Evolutionary conservation across 345 rosid genomes (phyloP), one percentile per base, ranked within the genome.

Genomic region (Bruguiera sexangula): DNA sequence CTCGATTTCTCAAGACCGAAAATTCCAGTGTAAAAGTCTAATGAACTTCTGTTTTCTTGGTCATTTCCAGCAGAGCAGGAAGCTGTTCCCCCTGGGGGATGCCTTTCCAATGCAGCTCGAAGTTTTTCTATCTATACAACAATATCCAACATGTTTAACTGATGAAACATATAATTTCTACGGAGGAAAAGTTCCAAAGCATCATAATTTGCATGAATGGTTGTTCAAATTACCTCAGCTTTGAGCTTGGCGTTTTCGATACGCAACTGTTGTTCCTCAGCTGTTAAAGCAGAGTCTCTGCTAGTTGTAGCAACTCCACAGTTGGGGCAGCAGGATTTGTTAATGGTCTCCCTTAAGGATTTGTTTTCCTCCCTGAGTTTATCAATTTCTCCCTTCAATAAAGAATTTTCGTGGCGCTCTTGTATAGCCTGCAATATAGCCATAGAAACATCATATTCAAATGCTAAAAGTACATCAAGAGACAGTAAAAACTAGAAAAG

Each of bases 371-470:
- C 97, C 62, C 91, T 72, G 15, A 92, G 88, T 72, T 87, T 95
- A 57, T 95, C 99, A 81, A 95, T 79, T 76, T 95, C 98, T 0
- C 87, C 67, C 73, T 90, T 95, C 75, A 92, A 74, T 66, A 95
- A 70, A 1, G 98, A 89, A 56, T 92, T 95, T 71, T 95, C 99
- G 73, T 95, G 99, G 50, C 99, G 87, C 74, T 95, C 99, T 77
- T 95, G 99, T 70, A 92, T 87, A 20, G 99, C 91, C 98, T 94
- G 79, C 16, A 24, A 43, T 30, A 50, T 53, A 31, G 29, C 13
- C 60, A 24, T 15, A 11, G 16, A 56, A 56, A 9, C 60, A 56
- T 56, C 26, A 24, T 21, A 7, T 8, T 56, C 18, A 56, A 56
- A 10, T 56, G 60, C 60, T 56, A 24, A 5, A 24, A 4, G 13